Evolutionary conservation across 331 rosid species (phyloP).

Genomic region (Pyrus hybrid): DNA sequence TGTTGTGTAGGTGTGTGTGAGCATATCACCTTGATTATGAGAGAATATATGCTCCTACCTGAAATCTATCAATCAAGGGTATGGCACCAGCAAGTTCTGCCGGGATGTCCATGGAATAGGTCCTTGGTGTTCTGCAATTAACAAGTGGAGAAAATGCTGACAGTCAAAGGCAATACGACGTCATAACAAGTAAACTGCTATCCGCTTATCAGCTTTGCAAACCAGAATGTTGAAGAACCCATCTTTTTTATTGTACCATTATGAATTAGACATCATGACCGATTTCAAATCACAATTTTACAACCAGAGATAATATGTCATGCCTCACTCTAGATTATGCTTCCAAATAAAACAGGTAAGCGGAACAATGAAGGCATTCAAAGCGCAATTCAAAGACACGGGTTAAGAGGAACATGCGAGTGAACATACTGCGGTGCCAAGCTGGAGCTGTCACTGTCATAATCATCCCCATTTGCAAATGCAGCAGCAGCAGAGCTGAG

Average conservation of each 20-base stretch:
- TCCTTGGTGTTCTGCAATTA: conserved; percentile 59
- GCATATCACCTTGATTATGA: background rate
- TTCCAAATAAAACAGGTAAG: background rate
- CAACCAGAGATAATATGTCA: background rate
- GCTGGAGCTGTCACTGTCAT: conserved; percentile 70
- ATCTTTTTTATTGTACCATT: background rate
- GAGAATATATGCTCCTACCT: conserved; percentile 35
- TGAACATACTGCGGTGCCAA: conserved; percentile 72
- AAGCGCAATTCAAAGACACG: background rate
- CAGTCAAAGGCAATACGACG: background rate
- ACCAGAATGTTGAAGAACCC: background rate
- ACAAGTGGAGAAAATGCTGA: background rate
- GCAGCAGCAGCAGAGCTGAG: conserved; percentile 24
- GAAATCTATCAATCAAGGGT: conserved; percentile 85
- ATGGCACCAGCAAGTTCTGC: conserved; percentile 85
- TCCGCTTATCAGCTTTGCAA: background rate
- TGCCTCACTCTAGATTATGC: background rate
- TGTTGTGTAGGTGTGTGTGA: background rate
- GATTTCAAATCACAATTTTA: background rate
- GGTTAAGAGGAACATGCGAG: conserved; percentile 3
- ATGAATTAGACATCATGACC: background rate
- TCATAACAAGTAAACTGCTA: background rate
- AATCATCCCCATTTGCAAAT: conserved; percentile 49
- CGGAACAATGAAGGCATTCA: background rate
- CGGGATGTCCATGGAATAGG: conserved; percentile 67